Conservation (phyloP, 2,329 filamentous ascomycete genomes). For the Blastomyces emzantsi region DNA sequence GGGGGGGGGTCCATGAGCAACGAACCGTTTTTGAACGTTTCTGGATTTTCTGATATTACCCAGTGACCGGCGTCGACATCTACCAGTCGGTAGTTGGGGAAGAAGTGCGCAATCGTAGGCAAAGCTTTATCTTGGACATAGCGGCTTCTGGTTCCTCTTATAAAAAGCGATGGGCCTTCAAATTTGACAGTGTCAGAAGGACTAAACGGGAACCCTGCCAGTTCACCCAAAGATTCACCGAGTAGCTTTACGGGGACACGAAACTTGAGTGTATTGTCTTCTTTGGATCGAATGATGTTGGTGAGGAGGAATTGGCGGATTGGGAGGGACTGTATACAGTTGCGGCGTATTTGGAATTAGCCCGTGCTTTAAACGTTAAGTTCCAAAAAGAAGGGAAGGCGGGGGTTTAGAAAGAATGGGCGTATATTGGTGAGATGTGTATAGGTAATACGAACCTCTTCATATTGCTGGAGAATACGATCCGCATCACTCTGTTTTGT, state of each 20-base stretch:
- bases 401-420: background rate
- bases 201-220: conserved; percentile 84
- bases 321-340: conserved; percentile 48
- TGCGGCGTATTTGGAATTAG: conserved; percentile 14
- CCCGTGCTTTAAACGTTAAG: conserved; percentile 9
- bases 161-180: conserved; percentile 65
- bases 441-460: conserved; percentile 44
- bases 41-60: conserved; percentile 81
- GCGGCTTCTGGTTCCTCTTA: conserved; percentile 34
- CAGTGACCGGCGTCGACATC: conserved; percentile 77
- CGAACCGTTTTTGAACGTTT: conserved; percentile 65
- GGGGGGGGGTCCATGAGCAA: conserved; percentile 12
- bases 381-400: no score
- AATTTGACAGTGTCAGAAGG: conserved; percentile 55
- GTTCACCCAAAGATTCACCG: conserved; percentile 56
- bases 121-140: conserved; percentile 26
- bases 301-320: conserved; percentile 89
- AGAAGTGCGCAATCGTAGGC: conserved; percentile 46
- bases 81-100: conserved; percentile 63
- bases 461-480: conserved; percentile 64
- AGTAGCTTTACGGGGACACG: conserved; percentile 69
- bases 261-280: conserved; percentile 56
- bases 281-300: conserved; percentile 55
- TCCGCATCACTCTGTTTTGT: conserved; percentile 70
- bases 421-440: background rate